Evolutionary conservation across 2,329 filamentous ascomycete species (phyloP).

Genomic region (Chalara sp.): DNA sequence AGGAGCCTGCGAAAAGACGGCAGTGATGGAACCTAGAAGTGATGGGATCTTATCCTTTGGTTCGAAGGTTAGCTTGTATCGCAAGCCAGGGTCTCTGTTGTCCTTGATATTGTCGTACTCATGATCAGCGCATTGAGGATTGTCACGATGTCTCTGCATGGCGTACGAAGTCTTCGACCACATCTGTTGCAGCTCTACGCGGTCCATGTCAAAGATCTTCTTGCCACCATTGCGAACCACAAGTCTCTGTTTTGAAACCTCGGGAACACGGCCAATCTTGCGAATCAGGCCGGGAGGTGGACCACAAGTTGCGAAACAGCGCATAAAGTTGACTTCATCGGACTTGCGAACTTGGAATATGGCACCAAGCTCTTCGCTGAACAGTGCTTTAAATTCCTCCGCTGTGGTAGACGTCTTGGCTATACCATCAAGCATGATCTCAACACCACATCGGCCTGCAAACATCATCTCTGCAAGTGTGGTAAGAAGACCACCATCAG

Average conservation of each 20-base stretch:
- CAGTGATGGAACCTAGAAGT: constrained; percentile 43
- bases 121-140: constrained; percentile 75
- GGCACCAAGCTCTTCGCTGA: constrained; percentile 94
- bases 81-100: constrained; percentile 71
- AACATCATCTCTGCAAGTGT: constrained; percentile 98
- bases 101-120: constrained; percentile 74
- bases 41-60: constrained; percentile 69
- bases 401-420: constrained; percentile 51
- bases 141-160: constrained; percentile 88
- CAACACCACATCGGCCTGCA: constrained; percentile 81
- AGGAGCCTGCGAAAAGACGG: constrained; percentile 52
- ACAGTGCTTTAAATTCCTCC: constrained; percentile 69
- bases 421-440: constrained; percentile 74
- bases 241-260: constrained; percentile 65
- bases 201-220: constrained; percentile 61
- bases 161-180: constrained; percentile 86
- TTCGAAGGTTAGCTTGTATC: constrained; percentile 75
- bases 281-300: constrained; percentile 75
- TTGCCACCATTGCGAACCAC: constrained; percentile 66
- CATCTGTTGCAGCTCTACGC: constrained; percentile 72
- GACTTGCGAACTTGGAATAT: constrained; percentile 89
- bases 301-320: constrained; percentile 86
- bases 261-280: constrained; percentile 73
- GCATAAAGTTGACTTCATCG: constrained; percentile 78
- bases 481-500: constrained; percentile 86